Conservation (phyloP, 495 filamentous ascomycete genomes). For the Penicillium simplicissimum region DNA sequence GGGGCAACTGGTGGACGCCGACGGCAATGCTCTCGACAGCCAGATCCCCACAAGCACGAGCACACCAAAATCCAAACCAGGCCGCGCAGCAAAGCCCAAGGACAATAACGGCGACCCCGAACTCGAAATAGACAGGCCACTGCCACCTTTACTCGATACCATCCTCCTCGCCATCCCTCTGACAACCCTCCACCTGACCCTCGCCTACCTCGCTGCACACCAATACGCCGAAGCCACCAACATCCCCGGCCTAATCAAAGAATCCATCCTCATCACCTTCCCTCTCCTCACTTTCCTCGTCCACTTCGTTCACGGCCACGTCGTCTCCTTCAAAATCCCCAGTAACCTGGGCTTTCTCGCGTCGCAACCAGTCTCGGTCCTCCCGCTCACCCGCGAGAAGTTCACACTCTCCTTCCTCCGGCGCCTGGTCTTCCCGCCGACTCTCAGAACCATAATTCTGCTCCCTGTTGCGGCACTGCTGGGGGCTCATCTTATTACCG, state of each 20-base stretch:
- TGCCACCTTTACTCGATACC: conserved; percentile 49
- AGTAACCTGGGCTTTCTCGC: conserved; percentile 10
- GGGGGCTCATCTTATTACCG: conserved; percentile 77
- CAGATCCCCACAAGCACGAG: conserved; percentile 12
- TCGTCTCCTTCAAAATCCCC: conserved; percentile 33
- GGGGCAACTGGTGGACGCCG: conserved; percentile 35
- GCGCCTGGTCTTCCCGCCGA: conserved; percentile 38
- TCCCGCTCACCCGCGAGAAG: conserved; percentile 36
- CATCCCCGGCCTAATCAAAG: conserved; percentile 54
- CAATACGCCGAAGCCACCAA: conserved; percentile 77
- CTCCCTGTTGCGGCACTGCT: conserved; percentile 58
- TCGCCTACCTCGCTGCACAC: conserved; percentile 87
- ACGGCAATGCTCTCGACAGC: conserved; percentile 23
- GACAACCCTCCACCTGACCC: conserved; percentile 78
- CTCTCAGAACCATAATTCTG: conserved; percentile 36
- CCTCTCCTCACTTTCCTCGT: conserved; percentile 46
- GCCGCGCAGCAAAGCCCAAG: not conserved
- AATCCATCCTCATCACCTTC: conserved; percentile 39
- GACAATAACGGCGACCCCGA: conserved; percentile 7
- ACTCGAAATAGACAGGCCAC: conserved; percentile 24
- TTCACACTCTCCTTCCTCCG: conserved; percentile 34
- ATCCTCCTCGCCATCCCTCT: conserved; percentile 62
- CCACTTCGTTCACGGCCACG: conserved; percentile 49
- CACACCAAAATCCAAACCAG: conserved; percentile 11
- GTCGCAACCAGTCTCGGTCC: conserved; percentile 25